Evolutionary conservation across 192 early-diverging fungal species (phyloP).

Genomic region (Coemansia sp.): DNA sequence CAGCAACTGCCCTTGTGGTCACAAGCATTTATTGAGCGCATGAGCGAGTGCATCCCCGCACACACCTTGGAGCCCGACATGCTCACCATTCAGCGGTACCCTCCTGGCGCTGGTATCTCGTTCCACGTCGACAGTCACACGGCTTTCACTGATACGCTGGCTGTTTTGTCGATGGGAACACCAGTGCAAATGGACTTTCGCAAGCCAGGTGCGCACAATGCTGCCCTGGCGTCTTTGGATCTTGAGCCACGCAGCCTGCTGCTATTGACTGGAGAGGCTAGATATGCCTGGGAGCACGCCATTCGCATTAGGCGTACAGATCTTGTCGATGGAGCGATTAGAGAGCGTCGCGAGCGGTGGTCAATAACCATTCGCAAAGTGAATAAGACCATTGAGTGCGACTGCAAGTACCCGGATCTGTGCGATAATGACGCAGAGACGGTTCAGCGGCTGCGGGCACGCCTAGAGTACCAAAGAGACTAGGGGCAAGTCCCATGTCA

Average conservation of each 20-base stretch:
- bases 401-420: conserved; percentile 21
- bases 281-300: conserved; percentile 58
- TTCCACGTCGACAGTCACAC: conserved; percentile 58
- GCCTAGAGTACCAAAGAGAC: not conserved
- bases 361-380: conserved; percentile 36
- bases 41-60: conserved; percentile 10
- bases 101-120: conserved; percentile 57
- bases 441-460: conserved; percentile 18
- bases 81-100: conserved; percentile 60
- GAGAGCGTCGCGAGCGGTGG: conserved; percentile 33
- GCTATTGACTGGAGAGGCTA: conserved; percentile 51
- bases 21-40: conserved; percentile 20
- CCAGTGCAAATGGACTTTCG: conserved; percentile 63
- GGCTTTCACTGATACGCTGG: conserved; percentile 40
- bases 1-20: conserved; percentile 30
- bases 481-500: not conserved
- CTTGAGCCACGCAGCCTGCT: conserved; percentile 53
- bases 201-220: conserved; percentile 11
- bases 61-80: conserved; percentile 40
- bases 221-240: conserved; percentile 21
- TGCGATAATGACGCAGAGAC: conserved; percentile 20
- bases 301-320: conserved; percentile 57
- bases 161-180: conserved; percentile 48
- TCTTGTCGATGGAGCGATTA: conserved; percentile 26
- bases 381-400: conserved; percentile 15